These are phyloP conservation scores for Pyrenochaeta sp. DNA, from an alignment of 2,329 filamentous ascomycete genomes.

Conservation along the genomic window DNA sequence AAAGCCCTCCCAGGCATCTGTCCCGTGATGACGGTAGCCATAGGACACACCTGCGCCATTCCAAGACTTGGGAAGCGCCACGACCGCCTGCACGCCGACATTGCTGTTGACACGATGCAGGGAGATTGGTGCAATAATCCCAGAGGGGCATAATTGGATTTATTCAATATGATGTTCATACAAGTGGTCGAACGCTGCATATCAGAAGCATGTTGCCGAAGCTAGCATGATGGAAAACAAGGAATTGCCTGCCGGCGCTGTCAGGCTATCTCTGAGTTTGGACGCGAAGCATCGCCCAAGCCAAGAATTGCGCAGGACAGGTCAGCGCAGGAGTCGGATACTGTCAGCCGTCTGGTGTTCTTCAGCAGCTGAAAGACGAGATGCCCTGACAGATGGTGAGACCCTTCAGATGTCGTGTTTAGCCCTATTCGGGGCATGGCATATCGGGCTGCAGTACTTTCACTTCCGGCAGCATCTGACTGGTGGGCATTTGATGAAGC, in stretches of 20 bases:
- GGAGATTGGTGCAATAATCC: constrained; percentile 14
- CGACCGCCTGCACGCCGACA: constrained; percentile 12
- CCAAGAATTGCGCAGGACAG: not conserved
- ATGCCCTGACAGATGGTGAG: constrained; percentile 18
- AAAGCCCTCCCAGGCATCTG: constrained; percentile 8
- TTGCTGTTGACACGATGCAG: constrained; percentile 14
- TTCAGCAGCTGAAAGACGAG: not conserved
- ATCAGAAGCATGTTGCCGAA: constrained; percentile 7
- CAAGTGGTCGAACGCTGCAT: constrained; percentile 10
- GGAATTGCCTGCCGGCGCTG: not conserved
- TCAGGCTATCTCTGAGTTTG: not conserved
- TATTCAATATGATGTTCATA: constrained; percentile 4
- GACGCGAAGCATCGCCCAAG: not conserved
- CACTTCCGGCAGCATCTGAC: constrained; percentile 20
- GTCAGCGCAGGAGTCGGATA: constrained; percentile 6
- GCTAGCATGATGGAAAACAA: constrained; percentile 3
- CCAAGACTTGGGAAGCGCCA: constrained; percentile 15
- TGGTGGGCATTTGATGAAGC: constrained; percentile 21
- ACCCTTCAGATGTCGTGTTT: constrained; percentile 25
- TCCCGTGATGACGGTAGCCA: constrained; percentile 23
- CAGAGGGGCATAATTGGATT: constrained; percentile 14
- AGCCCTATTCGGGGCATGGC: constrained; percentile 16
- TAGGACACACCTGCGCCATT: constrained; percentile 9
- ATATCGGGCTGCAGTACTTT: constrained; percentile 15
- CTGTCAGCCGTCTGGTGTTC: constrained; percentile 3